Evolutionary conservation across 176 grass and related monocot genomes (phyloP).

Genomic region (Carex parvula): DNA sequence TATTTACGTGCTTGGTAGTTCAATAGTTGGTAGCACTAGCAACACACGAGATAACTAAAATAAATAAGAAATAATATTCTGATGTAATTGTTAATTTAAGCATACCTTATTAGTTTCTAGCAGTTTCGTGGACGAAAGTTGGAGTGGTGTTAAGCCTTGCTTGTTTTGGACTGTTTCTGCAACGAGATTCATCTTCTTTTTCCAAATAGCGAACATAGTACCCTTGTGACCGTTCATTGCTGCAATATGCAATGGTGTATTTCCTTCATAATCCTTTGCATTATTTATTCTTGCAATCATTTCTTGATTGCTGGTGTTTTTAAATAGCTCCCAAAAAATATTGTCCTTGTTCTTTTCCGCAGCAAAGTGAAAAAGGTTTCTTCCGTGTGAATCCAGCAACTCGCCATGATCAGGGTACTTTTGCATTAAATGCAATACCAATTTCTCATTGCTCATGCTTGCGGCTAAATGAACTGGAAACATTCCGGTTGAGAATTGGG

Average conservation of each 20-base stretch:
- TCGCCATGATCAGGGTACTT: not conserved
- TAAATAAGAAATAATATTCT: too few relatives aligned
- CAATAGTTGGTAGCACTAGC: too few relatives aligned
- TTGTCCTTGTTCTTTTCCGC: not conserved
- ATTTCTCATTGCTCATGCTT: not conserved
- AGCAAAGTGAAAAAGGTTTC: slow-evolving; percentile 2
- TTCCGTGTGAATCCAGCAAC: not conserved
- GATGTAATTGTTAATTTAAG: not conserved
- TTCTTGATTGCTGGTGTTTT: not conserved
- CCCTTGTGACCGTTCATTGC: not conserved
- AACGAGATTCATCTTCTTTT: not conserved
- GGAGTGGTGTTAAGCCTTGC: not conserved
- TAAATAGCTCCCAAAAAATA: not conserved
- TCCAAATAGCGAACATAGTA: not conserved
- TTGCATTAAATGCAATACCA: not conserved
- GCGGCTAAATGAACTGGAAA: not conserved
- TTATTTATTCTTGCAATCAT: not conserved
- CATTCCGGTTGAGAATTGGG: not conserved
- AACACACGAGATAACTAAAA: too few relatives aligned
- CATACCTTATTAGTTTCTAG: not conserved
- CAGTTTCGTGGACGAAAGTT: not conserved
- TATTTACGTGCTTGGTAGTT: too few relatives aligned
- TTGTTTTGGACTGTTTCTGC: not conserved
- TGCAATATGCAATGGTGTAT: not conserved
- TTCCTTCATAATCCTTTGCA: not conserved